These are phyloP conservation scores for Carallia pectinifolia DNA, from an alignment of 345 rosid species.

Conservation along the genomic window DNA sequence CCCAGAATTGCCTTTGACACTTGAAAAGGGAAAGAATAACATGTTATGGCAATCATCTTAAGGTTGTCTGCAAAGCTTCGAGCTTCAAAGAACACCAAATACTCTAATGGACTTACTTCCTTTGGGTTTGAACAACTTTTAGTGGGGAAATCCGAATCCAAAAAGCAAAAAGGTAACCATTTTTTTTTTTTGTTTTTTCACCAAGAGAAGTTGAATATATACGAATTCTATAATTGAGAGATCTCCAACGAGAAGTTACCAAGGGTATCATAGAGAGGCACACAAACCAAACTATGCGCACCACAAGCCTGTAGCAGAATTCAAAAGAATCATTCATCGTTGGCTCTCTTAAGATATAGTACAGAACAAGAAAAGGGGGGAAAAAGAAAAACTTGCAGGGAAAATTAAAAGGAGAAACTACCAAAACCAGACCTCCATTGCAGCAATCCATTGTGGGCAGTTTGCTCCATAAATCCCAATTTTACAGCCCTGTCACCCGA, in stretches of 20 bases:
- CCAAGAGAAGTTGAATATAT: background rate
- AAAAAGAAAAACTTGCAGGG: background rate
- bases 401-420: background rate
- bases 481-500: conserved; percentile 57
- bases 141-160: too few species aligned
- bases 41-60: too few species aligned
- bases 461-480: conserved; percentile 90
- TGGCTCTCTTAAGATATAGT: background rate
- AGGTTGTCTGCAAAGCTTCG: too few species aligned
- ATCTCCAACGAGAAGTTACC: conserved; percentile 41
- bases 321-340: conserved; percentile 3
- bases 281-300: conserved; percentile 78
- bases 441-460: conserved; percentile 93
- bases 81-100: too few species aligned
- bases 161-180: background rate
- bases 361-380: background rate
- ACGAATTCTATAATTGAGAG: background rate
- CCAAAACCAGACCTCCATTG: conserved; percentile 73
- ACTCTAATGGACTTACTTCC: too few species aligned
- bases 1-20: too few species aligned
- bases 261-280: conserved; percentile 93
- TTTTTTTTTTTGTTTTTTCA: background rate
- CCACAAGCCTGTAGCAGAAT: conserved; percentile 62
- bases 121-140: too few species aligned
- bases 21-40: too few species aligned